phyloP scores from a whole-genome alignment of 2,329 filamentous ascomycete species.

The Colletotrichum tabaci region DNA sequence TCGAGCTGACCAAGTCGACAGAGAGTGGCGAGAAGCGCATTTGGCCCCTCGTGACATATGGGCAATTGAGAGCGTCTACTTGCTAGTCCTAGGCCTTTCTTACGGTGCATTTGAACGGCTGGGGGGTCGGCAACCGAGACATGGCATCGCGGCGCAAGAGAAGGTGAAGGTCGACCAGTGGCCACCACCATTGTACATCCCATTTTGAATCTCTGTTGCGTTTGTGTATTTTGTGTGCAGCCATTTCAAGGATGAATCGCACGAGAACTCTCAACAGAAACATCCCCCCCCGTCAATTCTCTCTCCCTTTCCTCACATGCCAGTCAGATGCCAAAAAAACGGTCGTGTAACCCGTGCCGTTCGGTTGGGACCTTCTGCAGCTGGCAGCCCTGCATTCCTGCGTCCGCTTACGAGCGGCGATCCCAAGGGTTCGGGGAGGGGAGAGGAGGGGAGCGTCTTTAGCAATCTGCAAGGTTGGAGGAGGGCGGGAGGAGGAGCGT shows the following conservation, averaged over 20 bases:
- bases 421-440: neutral
- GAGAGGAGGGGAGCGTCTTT: neutral
- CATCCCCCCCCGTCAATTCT: neutral
- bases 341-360: neutral
- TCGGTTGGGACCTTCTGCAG: conserved; percentile 18
- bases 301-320: neutral
- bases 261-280: neutral
- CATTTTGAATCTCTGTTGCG: no score
- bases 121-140: conserved; percentile 4
- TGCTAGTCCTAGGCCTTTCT: no score
- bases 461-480: neutral
- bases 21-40: neutral
- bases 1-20: neutral
- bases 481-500: neutral
- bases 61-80: no score
- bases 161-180: neutral
- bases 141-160: neutral
- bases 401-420: neutral
- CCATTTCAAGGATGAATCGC: neutral
- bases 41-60: neutral
- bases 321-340: neutral
- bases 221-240: no score
- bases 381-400: neutral
- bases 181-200: no score
- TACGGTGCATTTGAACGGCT: no score